Conservation (phyloP, 1,284 basidiomycete genomes). For the Leccinum huronense region DNA sequence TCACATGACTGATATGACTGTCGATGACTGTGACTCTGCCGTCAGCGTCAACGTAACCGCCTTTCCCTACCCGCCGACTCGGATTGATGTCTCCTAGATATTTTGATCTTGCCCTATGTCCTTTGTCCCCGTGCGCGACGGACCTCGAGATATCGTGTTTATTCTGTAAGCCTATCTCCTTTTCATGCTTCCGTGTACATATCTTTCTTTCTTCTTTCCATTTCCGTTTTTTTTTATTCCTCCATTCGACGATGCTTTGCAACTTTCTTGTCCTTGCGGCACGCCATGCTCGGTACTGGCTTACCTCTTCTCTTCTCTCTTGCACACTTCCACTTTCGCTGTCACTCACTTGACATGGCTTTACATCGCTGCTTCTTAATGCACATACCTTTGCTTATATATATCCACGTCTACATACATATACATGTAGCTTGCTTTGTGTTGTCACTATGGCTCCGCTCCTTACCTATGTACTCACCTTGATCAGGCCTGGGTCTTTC, state of each 20-base stretch:
- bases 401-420: neutral
- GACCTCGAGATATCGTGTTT: constrained; percentile 2
- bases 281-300: constrained; percentile 26
- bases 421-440: neutral
- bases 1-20: constrained; percentile 3
- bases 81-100: constrained; percentile 15
- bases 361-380: constrained; percentile 7
- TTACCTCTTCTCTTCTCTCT: constrained; percentile 3
- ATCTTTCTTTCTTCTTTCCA: neutral
- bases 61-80: constrained; percentile 32
- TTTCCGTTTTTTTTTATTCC: constrained; percentile 6
- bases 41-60: constrained; percentile 26
- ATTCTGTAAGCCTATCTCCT: constrained; percentile 14
- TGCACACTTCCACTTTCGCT: constrained; percentile 5
- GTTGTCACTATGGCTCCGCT: constrained; percentile 1
- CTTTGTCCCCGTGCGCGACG: neutral
- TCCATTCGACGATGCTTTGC: constrained; percentile 10
- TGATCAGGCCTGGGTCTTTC: neutral
- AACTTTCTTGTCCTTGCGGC: constrained; percentile 6
- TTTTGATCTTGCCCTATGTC: neutral
- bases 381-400: constrained; percentile 1
- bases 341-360: constrained; percentile 23
- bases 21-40: constrained; percentile 29
- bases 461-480: constrained; percentile 2
- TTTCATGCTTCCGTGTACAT: constrained; percentile 15